phyloP scores from a whole-genome alignment of 2,329 filamentous ascomycete species.

The Lasiodiplodia sp. region DNA sequence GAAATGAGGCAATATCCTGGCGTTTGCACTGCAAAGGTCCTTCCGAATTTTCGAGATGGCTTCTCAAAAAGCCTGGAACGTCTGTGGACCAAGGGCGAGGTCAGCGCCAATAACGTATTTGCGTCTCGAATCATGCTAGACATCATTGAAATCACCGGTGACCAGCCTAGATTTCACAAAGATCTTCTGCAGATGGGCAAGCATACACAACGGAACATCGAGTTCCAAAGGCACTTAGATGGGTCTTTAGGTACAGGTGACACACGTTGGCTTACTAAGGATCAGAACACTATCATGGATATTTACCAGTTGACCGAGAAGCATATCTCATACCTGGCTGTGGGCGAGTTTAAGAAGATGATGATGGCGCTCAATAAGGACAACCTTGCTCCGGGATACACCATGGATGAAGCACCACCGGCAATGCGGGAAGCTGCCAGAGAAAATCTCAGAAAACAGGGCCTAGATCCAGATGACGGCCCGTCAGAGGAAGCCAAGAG shows the following conservation, averaged over 20 bases:
- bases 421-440: neutral
- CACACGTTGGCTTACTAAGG: neutral
- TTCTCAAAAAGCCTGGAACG: slow-evolving; percentile 7
- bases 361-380: neutral
- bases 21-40: neutral
- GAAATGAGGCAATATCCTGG: neutral
- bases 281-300: neutral
- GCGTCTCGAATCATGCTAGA: slow-evolving; percentile 3
- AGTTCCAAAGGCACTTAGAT: neutral
- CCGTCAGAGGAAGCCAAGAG: neutral
- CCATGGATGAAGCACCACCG: neutral
- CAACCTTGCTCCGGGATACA: neutral
- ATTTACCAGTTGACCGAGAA: neutral
- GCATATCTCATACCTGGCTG: neutral
- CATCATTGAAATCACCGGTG: neutral
- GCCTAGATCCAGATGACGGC: neutral
- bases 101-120: slow-evolving; percentile 3
- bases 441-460: neutral
- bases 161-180: neutral
- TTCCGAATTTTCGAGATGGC: neutral
- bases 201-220: neutral
- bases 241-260: neutral
- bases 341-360: neutral
- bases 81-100: slow-evolving; percentile 2
- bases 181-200: neutral